Percentiles rank a stretch among this genome's conserved stretches.
Evolutionary conservation across 108 stramenopile genomes (phyloP).

Genomic region (Nitzschia palea): DNA sequence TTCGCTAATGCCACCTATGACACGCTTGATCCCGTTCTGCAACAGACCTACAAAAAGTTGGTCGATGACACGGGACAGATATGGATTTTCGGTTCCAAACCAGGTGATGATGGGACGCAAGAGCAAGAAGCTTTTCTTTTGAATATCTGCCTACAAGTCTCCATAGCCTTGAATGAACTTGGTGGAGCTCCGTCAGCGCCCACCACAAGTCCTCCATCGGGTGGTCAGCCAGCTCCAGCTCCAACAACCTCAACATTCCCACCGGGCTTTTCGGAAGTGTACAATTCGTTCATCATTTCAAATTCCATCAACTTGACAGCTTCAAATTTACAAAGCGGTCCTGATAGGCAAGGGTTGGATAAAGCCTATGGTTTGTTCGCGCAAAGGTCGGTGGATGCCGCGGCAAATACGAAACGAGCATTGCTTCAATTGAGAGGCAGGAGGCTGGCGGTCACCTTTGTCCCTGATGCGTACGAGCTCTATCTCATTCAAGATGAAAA

Average conservation of each 20-base stretch:
- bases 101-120: slow-evolving; percentile 16
- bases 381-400: not conserved
- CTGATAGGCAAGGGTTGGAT: slow-evolving; percentile 31
- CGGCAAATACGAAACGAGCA: not conserved
- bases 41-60: slow-evolving; percentile 4
- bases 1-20: slow-evolving; percentile 21
- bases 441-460: slow-evolving; percentile 18
- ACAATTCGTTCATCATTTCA: slow-evolving; percentile 39
- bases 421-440: slow-evolving; percentile 4
- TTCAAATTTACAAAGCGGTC: slow-evolving; percentile 13
- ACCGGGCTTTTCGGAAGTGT: slow-evolving; percentile 29
- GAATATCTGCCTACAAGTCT: slow-evolving; percentile 20
- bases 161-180: slow-evolving; percentile 7
- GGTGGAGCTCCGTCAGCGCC: slow-evolving; percentile 15
- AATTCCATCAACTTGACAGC: slow-evolving; percentile 23
- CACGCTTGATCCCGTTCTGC: slow-evolving; percentile 24
- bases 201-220: not conserved
- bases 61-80: slow-evolving; percentile 14
- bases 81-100: slow-evolving; percentile 27
- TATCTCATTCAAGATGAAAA: slow-evolving; percentile 26
- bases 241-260: slow-evolving; percentile 16
- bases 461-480: slow-evolving; percentile 6
- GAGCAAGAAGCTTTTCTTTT: slow-evolving; percentile 24
- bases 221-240: not conserved
- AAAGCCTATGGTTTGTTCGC: slow-evolving; percentile 34